Conservation (phyloP, 2,329 filamentous ascomycete genomes). For the Phoma sp. region DNA sequence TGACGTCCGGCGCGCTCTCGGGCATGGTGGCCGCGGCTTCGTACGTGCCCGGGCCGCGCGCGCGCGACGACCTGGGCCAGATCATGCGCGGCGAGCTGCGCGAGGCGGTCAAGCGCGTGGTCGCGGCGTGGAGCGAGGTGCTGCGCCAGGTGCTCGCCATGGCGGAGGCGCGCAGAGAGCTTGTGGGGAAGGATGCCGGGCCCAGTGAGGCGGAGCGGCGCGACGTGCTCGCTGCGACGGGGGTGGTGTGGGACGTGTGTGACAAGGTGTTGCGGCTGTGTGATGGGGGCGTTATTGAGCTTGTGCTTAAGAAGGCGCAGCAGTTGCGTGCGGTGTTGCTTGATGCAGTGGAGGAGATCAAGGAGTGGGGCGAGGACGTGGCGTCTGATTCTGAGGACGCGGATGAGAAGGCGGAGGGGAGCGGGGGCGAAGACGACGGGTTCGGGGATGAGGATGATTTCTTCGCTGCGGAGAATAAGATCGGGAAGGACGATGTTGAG, state of each 20-base stretch:
- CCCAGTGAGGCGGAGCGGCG: constrained; percentile 37
- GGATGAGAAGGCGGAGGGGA: constrained; percentile 49
- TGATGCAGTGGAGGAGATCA: constrained; percentile 84
- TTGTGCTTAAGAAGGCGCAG: constrained; percentile 73
- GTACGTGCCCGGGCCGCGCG: constrained; percentile 19
- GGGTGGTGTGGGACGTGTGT: constrained; percentile 82
- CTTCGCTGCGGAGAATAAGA: constrained; percentile 66
- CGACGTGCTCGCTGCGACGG: constrained; percentile 68
- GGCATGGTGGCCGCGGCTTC: constrained; percentile 67
- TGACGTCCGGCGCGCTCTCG: constrained; percentile 75
- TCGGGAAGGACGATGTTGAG: constrained; percentile 66
- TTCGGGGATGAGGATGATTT: constrained; percentile 64
- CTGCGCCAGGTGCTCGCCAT: constrained; percentile 65
- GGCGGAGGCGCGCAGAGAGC: constrained; percentile 57
- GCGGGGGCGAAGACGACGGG: constrained; percentile 45
- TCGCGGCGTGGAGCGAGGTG: constrained; percentile 68
- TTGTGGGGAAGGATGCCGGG: constrained; percentile 24
- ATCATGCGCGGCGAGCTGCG: constrained; percentile 69
- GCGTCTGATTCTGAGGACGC: constrained; percentile 55
- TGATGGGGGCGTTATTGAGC: constrained; percentile 69
- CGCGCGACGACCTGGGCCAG: constrained; percentile 31
- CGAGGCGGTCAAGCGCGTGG: constrained; percentile 62
- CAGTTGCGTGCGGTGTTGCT: constrained; percentile 76
- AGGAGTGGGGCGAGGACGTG: constrained; percentile 82
- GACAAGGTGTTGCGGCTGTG: constrained; percentile 72